These are phyloP conservation scores for Paralagenidium karlingii DNA, from an alignment of 352 stramenopile genomes.

Conservation along the genomic window DNA sequence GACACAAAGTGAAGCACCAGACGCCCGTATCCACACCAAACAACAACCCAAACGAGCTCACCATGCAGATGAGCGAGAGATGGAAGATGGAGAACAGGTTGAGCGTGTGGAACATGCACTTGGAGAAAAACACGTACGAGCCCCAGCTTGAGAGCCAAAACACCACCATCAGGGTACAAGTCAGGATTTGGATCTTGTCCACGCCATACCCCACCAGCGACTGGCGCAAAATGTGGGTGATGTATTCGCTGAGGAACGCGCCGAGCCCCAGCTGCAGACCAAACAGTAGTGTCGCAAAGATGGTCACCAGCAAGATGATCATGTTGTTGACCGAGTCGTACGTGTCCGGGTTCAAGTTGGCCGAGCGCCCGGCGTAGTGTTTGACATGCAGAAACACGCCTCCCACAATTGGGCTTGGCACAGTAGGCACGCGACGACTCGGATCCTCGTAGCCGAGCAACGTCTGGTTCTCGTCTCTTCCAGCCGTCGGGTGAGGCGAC, in stretches of 20 bases:
- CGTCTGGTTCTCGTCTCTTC: conserved; percentile 45
- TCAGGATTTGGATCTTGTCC: conserved; percentile 1
- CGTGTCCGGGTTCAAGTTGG: conserved; percentile 68
- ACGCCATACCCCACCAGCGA: conserved; percentile 2
- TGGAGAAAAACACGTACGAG: conserved; percentile 66
- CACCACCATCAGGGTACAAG: conserved; percentile 29
- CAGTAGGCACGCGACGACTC: conserved; percentile 55
- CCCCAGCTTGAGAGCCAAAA: conserved; percentile 62
- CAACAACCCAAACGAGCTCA: conserved; percentile 53
- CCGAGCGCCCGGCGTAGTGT: conserved; percentile 47
- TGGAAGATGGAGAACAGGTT: conserved; percentile 70
- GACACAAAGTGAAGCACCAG: conserved; percentile 28
- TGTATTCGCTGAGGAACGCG: conserved; percentile 75
- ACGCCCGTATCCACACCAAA: conserved; percentile 46
- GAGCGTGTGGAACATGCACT: conserved; percentile 61
- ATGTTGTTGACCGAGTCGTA: conserved; percentile 78
- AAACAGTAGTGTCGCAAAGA: conserved; percentile 63
- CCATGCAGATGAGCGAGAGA: conserved; percentile 43
- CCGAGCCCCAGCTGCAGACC: conserved; percentile 60
- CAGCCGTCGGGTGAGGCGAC: conserved; percentile 26
- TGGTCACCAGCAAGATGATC: conserved; percentile 75
- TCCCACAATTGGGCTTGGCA: conserved; percentile 65
- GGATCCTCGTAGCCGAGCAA: conserved; percentile 58
- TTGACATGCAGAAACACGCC: conserved; percentile 75
- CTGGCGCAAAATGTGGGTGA: conserved; percentile 35